Conservation (phyloP, 257 asterid species). For the Verbena officinalis region DNA sequence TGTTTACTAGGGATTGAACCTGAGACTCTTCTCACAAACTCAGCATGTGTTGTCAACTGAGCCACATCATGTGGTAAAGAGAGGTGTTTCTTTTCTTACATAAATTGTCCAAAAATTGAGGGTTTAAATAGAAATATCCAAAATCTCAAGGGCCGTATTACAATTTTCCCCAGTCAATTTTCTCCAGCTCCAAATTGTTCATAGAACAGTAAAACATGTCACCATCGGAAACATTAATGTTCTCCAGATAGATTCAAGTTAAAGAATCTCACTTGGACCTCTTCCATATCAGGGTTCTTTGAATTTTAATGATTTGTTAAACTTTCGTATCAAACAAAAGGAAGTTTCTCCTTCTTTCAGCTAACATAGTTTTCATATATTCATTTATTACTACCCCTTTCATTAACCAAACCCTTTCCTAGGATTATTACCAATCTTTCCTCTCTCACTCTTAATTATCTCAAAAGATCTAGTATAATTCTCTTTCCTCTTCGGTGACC, state of each 20-base stretch:
- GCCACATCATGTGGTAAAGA: too few relatives aligned
- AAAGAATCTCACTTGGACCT: conserved; percentile 38
- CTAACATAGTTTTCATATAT: conserved; percentile 19
- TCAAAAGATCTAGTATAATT: background rate
- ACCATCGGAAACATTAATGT: conserved; percentile 28
- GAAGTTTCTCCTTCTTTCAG: conserved; percentile 43
- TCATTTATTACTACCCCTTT: conserved; percentile 23
- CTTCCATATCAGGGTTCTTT: conserved; percentile 29
- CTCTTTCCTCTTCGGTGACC: conserved; percentile 9
- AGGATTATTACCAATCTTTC: conserved; percentile 26
- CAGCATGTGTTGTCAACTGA: too few relatives aligned
- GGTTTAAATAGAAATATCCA: background rate
- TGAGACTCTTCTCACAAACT: too few relatives aligned
- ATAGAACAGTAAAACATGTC: conserved; percentile 37
- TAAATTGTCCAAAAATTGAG: background rate
- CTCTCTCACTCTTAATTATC: conserved; percentile 18
- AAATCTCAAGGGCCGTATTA: conserved; percentile 17
- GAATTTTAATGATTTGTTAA: conserved; percentile 17
- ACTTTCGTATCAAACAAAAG: conserved; percentile 39
- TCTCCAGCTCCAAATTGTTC: conserved; percentile 29
- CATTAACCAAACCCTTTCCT: background rate
- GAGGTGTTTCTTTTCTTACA: too few relatives aligned
- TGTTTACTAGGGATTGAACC: too few relatives aligned
- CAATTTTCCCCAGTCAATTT: conserved; percentile 29
- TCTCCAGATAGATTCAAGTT: conserved; percentile 35